Conservation (phyloP, 768 basidiomycete species). For the Lactarius trivialis region DNA sequence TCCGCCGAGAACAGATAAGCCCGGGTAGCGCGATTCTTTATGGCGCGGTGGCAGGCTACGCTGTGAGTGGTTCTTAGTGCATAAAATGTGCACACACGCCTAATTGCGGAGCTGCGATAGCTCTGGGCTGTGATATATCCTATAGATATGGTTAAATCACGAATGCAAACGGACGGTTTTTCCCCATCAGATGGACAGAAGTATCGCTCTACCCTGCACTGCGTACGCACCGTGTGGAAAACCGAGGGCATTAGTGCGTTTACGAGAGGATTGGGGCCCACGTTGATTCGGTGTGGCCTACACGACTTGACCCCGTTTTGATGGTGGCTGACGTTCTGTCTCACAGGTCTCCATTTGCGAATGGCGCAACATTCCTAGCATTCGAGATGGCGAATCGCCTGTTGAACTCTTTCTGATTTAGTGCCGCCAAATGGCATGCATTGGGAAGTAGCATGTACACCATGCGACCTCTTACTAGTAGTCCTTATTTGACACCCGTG, state of each 20-base stretch:
- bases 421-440: not conserved
- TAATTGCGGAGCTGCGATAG: slow-evolving; percentile 33
- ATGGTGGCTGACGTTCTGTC: slow-evolving; percentile 9
- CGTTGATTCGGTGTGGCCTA: slow-evolving; percentile 73
- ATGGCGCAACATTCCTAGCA: slow-evolving; percentile 93
- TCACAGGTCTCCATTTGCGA: slow-evolving; percentile 85
- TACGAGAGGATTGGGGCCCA: slow-evolving; percentile 85
- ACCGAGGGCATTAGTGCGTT: slow-evolving; percentile 83
- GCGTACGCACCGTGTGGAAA: slow-evolving; percentile 74
- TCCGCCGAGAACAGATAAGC: slow-evolving; percentile 68
- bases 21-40: slow-evolving; percentile 76
- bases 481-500: not conserved
- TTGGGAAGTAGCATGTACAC: slow-evolving; percentile 3
- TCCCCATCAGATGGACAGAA: slow-evolving; percentile 66
- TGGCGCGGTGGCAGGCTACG: slow-evolving; percentile 90
- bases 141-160: slow-evolving; percentile 93
- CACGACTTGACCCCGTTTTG: slow-evolving; percentile 8
- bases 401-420: slow-evolving; percentile 35
- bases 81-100: slow-evolving; percentile 11
- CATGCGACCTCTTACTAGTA: not conserved
- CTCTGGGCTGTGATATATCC: slow-evolving; percentile 93
- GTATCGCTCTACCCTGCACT: slow-evolving; percentile 78
- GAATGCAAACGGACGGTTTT: slow-evolving; percentile 94
- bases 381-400: slow-evolving; percentile 87
- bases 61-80: slow-evolving; percentile 37